phyloP scores from a whole-genome alignment of 345 rosid genomes.

The Capsella bursapastoris region DNA sequence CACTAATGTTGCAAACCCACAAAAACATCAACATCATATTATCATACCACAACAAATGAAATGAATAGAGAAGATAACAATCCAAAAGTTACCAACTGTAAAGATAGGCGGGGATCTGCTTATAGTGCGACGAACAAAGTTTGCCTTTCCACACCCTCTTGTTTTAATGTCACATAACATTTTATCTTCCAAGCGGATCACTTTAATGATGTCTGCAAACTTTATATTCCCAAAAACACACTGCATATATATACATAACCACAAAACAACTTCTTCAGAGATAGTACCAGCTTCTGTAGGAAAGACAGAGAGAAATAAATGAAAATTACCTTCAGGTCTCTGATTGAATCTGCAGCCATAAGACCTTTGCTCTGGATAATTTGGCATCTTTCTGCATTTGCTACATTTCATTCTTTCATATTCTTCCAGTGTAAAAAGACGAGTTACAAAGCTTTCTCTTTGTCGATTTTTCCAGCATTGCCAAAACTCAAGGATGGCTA shows the following conservation, averaged over 20 bases:
- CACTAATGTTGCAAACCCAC: slow-evolving; percentile 13
- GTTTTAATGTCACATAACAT: slow-evolving; percentile 1
- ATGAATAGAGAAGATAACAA: not conserved
- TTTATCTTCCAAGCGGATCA: slow-evolving; percentile 8
- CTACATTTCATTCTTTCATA: slow-evolving; percentile 33
- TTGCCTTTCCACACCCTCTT: slow-evolving; percentile 30
- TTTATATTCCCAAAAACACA: slow-evolving; percentile 16
- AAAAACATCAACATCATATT: not conserved
- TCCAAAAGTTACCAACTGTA: slow-evolving; percentile 19
- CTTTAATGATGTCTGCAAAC: slow-evolving; percentile 21
- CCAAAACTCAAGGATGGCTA: slow-evolving; percentile 35
- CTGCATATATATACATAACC: not conserved
- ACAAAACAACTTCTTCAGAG: not conserved
- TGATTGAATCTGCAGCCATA: slow-evolving; percentile 36
- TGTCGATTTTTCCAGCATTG: slow-evolving; percentile 19
- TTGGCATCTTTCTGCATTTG: slow-evolving; percentile 24
- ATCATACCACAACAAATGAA: not conserved
- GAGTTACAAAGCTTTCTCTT: slow-evolving; percentile 24
- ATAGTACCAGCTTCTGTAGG: not conserved
- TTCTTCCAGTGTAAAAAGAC: slow-evolving; percentile 22
- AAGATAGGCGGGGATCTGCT: slow-evolving; percentile 24
- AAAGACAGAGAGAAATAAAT: not conserved
- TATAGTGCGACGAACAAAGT: slow-evolving; percentile 14
- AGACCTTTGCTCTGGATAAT: slow-evolving; percentile 36
- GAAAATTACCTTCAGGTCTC: slow-evolving; percentile 37